Conservation (phyloP, 768 basidiomycete genomes). For the Hortiboletus flavorubellus region DNA sequence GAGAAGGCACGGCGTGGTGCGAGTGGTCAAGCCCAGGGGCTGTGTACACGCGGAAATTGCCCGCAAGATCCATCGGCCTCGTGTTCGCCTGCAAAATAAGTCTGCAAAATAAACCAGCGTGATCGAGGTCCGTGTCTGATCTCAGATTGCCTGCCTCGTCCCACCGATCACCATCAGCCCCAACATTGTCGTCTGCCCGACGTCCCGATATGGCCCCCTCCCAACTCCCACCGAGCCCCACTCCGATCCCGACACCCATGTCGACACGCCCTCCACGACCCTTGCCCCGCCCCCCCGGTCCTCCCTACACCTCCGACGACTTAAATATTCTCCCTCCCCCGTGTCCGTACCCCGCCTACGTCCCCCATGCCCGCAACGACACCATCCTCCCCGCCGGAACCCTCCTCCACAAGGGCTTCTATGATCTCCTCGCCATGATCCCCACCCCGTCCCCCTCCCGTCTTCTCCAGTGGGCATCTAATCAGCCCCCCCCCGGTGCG, state of each 20-base stretch:
- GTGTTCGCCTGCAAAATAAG: background rate
- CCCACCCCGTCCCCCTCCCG: slow-evolving; percentile 67
- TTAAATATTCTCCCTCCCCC: background rate
- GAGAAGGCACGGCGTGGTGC: slow-evolving; percentile 16
- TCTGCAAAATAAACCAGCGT: background rate
- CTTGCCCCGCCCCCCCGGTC: background rate
- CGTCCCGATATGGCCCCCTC: slow-evolving; percentile 1
- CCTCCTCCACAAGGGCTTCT: slow-evolving; percentile 86
- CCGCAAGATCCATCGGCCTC: slow-evolving; percentile 17
- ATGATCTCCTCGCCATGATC: slow-evolving; percentile 77
- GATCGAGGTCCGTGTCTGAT: background rate
- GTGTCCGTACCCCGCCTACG: slow-evolving; percentile 1
- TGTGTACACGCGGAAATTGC: slow-evolving; percentile 33
- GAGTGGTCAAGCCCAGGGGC: slow-evolving; percentile 10
- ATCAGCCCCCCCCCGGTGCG: slow-evolving; percentile 23
- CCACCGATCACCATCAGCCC: background rate
- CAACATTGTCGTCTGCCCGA: too few relatives aligned
- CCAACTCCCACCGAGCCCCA: background rate
- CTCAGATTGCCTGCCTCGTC: background rate
- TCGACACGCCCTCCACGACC: background rate
- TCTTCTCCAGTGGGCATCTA: slow-evolving; percentile 51
- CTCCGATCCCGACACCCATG: background rate
- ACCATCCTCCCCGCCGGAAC: slow-evolving; percentile 63
- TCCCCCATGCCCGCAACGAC: slow-evolving; percentile 18
- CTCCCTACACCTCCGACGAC: background rate